Evolutionary conservation across 2,329 filamentous ascomycete species (phyloP), one percentile per base, ranked within the genome.

Genomic region (Claviceps africana): DNA sequence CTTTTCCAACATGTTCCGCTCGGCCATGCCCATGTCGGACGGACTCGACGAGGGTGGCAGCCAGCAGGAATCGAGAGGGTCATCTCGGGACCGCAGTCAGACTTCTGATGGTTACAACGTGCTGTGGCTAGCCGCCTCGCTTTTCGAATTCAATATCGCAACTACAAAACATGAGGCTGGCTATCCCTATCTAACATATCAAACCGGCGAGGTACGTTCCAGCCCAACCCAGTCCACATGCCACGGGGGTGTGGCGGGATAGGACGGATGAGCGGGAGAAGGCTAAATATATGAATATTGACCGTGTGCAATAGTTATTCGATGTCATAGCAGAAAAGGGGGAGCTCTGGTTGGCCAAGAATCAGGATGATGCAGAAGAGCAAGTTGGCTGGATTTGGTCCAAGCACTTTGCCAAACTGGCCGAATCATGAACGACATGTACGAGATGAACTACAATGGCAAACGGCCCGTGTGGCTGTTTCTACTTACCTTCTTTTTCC

Each of bases 301-400:
- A n/a, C 28, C 7, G 25, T 47, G 33, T 21, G 6, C 22, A n/a
- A 19, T 57, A 85, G 79, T 87, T 91, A 56, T 91, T 91, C 62
- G 86, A 91, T 70, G 85, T 98, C 51, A 88, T 98, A 63, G 93
- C 85, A 31, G 90, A 96, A 68, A 96, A 96, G 66, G 93, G 93
- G 57, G 93, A 98, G 72, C 77, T 97, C 48, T 98, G 93, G 93
- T 81, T 98, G 53, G 93, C 93, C 51, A 88, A 88, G 67, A 98
- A 98, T 65, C 93, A 98, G 70, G 93, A 98, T 63, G 93, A 98
- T 67, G 72, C 81, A 1, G 76, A 73, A 11, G 79, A 85, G 57
- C 77, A 82, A 57, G 83, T 97, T 35, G 93, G 93, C 50, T 98
- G 93, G 93, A 95, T 98, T 62, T 98, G 93, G 93, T 95, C 90